Evolutionary conservation across 2,329 filamentous ascomycete genomes (phyloP).

Genomic region (Onygenales sp.): DNA sequence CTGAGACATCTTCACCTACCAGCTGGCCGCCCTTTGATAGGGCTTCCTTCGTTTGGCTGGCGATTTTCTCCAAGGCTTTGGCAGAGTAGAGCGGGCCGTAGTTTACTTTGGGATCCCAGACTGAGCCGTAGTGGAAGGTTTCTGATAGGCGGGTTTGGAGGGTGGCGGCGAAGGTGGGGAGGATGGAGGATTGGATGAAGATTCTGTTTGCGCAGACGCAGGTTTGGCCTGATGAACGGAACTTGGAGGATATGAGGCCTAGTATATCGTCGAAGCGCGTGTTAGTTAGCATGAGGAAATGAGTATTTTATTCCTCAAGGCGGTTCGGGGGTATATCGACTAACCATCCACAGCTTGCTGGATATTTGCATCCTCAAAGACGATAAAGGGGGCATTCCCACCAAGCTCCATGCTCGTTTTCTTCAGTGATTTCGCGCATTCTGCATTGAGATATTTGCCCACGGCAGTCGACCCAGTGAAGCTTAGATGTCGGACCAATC

Average conservation of each 20-base stretch:
- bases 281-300: too few species aligned
- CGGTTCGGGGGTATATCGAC: constrained; percentile 26
- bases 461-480: constrained; percentile 22
- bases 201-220: constrained; percentile 29
- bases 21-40: constrained; percentile 19
- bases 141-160: constrained; percentile 4
- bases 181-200: constrained; percentile 24
- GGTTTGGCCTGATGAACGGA: constrained; percentile 15
- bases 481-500: constrained; percentile 67
- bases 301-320: constrained; percentile 28
- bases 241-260: constrained; percentile 7
- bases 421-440: constrained; percentile 26
- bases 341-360: constrained; percentile 18
- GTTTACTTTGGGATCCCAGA: constrained; percentile 6
- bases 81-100: constrained; percentile 6
- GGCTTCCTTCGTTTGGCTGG: constrained; percentile 14
- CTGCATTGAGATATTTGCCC: constrained; percentile 20
- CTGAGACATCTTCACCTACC: background rate
- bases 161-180: background rate
- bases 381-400: constrained; percentile 28
- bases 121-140: constrained; percentile 4
- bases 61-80: constrained; percentile 4
- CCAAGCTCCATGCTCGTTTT: constrained; percentile 35
- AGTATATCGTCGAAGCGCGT: background rate
- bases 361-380: constrained; percentile 32